Base-by-base conservation (phyloP, 768 basidiomycete genomes). In the Pleurotus salmoneostramineus region DNA sequence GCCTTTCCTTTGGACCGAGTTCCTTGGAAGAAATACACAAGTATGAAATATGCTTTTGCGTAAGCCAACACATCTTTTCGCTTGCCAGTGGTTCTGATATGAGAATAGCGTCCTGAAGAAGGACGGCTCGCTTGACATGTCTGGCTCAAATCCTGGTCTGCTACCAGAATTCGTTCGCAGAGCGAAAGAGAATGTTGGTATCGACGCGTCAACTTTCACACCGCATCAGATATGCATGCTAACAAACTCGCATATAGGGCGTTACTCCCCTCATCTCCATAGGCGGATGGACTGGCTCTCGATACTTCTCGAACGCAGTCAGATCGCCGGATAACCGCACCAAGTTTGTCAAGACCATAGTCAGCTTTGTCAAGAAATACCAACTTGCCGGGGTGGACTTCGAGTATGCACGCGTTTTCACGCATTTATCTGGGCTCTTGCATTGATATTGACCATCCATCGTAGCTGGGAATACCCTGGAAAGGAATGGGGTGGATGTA, bases 391-490 rank as follows among this genome's bases (percentile, higher is more conserved):
- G 79, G 4, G 56, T 83, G 33, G 71, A 77, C 45, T 55, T 63
- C 31, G 66, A 68, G 60, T 67, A 40, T 54, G 51, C 34, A 14
- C 15, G n/a, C n/a, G 7, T 31, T 50, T 14, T 6, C 50, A 40
- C 6, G 7, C 44, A 11, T 21, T 33, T 14, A 6, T 36, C 21
- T n/a, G 15, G 36, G 12, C 2, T n/a, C 27, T 51, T 4, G 7
- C 12, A 34, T 32, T n/a, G 15, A 12, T 8, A n/a, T 33, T 37
- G 40, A 43, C 21, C 21, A 27, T 27, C 33, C 31, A 46, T 42
- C 57, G 58, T 55, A 80, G 80, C 65, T 95, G 93, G 93, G 94
- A 96, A 71, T 94, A 89, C 66, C 93, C 94, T 1, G 82, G 78
- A 56, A 62, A 70, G 3, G 71, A 76, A 51, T 91, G 93, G 34